Evolutionary conservation across 2,329 filamentous ascomycete genomes (phyloP).

Genomic region (Shiraia sp.): DNA sequence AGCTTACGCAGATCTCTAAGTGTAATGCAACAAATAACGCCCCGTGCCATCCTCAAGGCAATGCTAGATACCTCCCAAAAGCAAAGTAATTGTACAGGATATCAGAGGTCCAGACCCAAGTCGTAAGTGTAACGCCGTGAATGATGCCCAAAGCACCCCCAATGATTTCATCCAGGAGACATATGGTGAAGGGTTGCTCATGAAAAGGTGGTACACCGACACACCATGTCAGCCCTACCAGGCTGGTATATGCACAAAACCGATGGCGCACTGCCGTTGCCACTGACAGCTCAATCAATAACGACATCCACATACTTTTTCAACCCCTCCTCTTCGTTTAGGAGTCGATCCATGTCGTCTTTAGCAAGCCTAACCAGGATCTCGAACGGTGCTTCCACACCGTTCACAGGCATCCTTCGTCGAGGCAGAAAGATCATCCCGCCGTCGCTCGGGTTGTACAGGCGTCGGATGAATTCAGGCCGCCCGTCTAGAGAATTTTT

Average conservation of each 20-base stretch:
- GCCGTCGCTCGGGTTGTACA: slow-evolving; percentile 35
- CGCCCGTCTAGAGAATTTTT: slow-evolving; percentile 28
- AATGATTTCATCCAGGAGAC: slow-evolving; percentile 16
- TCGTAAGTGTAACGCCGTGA: slow-evolving; percentile 18
- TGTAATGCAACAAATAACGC: slow-evolving; percentile 1
- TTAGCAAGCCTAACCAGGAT: slow-evolving; percentile 37
- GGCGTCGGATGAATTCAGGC: slow-evolving; percentile 39
- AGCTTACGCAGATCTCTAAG: not conserved
- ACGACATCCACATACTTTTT: slow-evolving; percentile 33
- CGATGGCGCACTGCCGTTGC: not conserved
- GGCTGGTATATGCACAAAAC: slow-evolving; percentile 7
- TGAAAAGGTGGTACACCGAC: slow-evolving; percentile 13
- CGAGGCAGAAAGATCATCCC: slow-evolving; percentile 43
- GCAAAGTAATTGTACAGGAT: slow-evolving; percentile 41
- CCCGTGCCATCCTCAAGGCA: not conserved
- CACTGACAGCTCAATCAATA: slow-evolving; percentile 23
- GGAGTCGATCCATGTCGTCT: slow-evolving; percentile 38
- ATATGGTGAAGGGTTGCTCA: too few species aligned
- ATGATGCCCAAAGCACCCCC: slow-evolving; percentile 17
- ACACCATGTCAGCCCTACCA: slow-evolving; percentile 12
- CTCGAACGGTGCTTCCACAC: slow-evolving; percentile 38
- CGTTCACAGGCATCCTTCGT: slow-evolving; percentile 23
- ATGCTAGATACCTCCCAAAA: slow-evolving; percentile 10
- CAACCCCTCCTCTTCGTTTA: slow-evolving; percentile 34
- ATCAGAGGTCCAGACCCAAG: slow-evolving; percentile 35